Evolutionary conservation across 2,329 filamentous ascomycete species (phyloP), one percentile per base, ranked within the genome.

Genomic region (Emmonsiellopsis sp.): DNA sequence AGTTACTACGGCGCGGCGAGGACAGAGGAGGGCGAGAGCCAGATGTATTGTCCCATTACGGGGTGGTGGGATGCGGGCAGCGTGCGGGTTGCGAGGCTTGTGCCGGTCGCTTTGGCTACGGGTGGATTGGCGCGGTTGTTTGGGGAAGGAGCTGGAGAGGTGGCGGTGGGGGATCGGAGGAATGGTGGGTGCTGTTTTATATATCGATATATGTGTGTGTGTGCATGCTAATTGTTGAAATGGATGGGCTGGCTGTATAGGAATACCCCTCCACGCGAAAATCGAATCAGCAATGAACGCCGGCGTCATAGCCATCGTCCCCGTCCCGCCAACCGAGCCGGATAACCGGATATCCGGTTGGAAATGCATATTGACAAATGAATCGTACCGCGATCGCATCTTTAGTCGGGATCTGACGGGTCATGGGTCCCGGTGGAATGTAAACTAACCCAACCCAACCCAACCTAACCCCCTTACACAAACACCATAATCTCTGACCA

Each of bases 81-180:
- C n/a, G 51, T 56, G 34, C 59, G 54, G 34, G 48, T 54, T 15
- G 59, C 57, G 5, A 54, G 56, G 46, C 38, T 62, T 13, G 54
- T 60, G 7, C 54, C 55, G 2, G 57, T 53, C 26, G 50, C 41
- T 10, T 45, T 61, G 15, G 42, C 46, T 5, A 15, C 41, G n/a
- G 43, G 55, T 15, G 55, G 58, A 32, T 13, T 61, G 34, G 50
- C 54, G 3, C 50, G 58, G 46, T 50, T 61, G 6, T 61, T 61
- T 44, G 60, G 60, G 31, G 51, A 35, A 31, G 50, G 50, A n/a
- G n/a, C n/a, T n/a, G n/a, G n/a, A 31, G 56, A 61, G 7, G 45
- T 46, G 11, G 35, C 52, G 10, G 32, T 54, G 47, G 42, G 40
- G 34, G 55, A 57, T 42, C 54, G 45, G n/a, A 54, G 56, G 41